These are phyloP conservation scores for Cladophialophora bantiana DNA, from an alignment of 2,329 filamentous ascomycete genomes.

Conservation along the genomic window DNA sequence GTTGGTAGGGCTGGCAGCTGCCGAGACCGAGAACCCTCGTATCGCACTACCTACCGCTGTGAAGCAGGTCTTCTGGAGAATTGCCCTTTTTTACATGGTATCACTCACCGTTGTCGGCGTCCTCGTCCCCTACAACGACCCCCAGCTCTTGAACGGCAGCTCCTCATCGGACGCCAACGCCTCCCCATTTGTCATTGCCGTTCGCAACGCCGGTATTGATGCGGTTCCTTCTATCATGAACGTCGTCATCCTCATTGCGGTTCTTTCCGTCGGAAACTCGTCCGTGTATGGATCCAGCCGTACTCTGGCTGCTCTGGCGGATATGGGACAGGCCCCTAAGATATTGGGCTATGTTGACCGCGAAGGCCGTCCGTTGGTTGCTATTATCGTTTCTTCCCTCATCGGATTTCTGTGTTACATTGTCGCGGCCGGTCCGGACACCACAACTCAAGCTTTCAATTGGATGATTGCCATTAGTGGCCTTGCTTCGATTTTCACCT, in stretches of 20 bases:
- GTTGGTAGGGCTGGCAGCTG: slow-evolving; percentile 66
- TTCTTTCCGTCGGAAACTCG: slow-evolving; percentile 89
- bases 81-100: slow-evolving; percentile 87
- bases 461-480: slow-evolving; percentile 82
- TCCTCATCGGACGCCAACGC: slow-evolving; percentile 72
- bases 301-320: slow-evolving; percentile 86
- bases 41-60: slow-evolving; percentile 83
- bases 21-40: slow-evolving; percentile 64
- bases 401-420: slow-evolving; percentile 81
- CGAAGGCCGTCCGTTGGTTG: slow-evolving; percentile 77
- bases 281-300: slow-evolving; percentile 90
- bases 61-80: slow-evolving; percentile 93
- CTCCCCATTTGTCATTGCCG: slow-evolving; percentile 93
- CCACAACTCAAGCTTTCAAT: slow-evolving; percentile 64
- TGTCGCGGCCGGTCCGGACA: slow-evolving; percentile 60
- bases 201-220: slow-evolving; percentile 80
- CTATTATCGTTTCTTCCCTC: slow-evolving; percentile 71
- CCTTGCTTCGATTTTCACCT: slow-evolving; percentile 76
- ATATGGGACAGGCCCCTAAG: slow-evolving; percentile 81
- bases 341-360: slow-evolving; percentile 83
- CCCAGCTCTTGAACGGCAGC: slow-evolving; percentile 65
- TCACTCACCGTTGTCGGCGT: slow-evolving; percentile 81
- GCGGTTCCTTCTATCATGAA: slow-evolving; percentile 91
- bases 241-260: slow-evolving; percentile 88
- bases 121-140: slow-evolving; percentile 76